Evolutionary conservation across 1,139 yeast genomes (phyloP).

Genomic region (Blastobotrys aristatus): DNA sequence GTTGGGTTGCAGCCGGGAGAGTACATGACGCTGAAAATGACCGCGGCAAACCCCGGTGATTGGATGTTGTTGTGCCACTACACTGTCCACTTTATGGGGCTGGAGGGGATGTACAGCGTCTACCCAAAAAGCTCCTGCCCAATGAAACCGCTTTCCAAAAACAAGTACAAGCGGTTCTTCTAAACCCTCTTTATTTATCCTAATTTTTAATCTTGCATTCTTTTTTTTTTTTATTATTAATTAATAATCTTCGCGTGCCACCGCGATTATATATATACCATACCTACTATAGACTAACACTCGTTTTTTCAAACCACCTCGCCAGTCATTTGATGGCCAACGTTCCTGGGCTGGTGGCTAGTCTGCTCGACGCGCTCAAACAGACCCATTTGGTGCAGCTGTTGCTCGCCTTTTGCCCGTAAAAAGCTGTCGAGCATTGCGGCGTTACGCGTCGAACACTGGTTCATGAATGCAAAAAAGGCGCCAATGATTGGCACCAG

Average conservation of each 20-base stretch:
- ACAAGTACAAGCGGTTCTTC: constrained; percentile 1
- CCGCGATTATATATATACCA: no score
- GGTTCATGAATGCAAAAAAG: constrained; percentile 71
- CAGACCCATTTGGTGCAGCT: constrained; percentile 21
- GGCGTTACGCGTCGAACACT: constrained; percentile 87
- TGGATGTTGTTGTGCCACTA: constrained; percentile 12
- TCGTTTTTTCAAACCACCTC: no score
- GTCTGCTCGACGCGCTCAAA: constrained; percentile 15
- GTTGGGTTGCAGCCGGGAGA: constrained; percentile 7
- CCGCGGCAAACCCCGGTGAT: constrained; percentile 7
- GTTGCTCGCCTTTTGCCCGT: constrained; percentile 22
- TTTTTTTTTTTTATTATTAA: neutral
- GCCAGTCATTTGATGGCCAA: neutral
- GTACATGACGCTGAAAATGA: constrained; percentile 3
- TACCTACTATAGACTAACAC: no score
- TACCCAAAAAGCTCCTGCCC: constrained; percentile 6
- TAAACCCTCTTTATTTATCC: neutral
- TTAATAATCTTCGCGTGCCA: neutral
- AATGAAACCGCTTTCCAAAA: constrained; percentile 7
- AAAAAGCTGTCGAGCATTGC: constrained; percentile 51
- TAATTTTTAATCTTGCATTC: neutral
- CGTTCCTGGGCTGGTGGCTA: neutral
- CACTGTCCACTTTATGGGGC: constrained; percentile 8
- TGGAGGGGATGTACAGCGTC: constrained; percentile 9
- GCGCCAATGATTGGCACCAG: constrained; percentile 77